phyloP scores from a whole-genome alignment of 495 filamentous ascomycete genomes.

The Rostrohypoxylon terebratum region DNA sequence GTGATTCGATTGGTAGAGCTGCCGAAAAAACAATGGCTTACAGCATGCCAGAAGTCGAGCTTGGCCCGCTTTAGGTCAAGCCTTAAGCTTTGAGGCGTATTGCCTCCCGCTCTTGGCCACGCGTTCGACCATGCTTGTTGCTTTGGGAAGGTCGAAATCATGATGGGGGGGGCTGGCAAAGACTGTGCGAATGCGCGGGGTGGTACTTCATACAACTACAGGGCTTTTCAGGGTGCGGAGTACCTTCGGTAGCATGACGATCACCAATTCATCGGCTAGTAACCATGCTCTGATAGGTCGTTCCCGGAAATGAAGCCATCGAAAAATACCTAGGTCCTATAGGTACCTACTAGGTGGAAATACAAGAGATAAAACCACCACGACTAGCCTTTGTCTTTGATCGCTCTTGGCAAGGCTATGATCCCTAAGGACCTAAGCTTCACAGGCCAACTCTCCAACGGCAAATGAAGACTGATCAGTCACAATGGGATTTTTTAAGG shows the following conservation, averaged over 20 bases:
- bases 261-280: constrained; percentile 13
- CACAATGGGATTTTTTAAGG: constrained; percentile 36
- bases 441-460: not conserved
- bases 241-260: constrained; percentile 23
- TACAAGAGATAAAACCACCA: constrained; percentile 35
- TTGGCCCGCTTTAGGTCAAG: constrained; percentile 15
- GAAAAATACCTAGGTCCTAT: constrained; percentile 5
- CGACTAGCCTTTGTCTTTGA: constrained; percentile 1
- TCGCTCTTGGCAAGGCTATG: constrained; percentile 7
- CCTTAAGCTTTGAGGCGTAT: constrained; percentile 6
- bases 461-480: not conserved
- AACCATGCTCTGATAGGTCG: constrained; percentile 27
- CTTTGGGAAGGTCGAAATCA: constrained; percentile 41
- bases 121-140: constrained; percentile 19
- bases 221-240: not conserved
- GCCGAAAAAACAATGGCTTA: constrained; percentile 28
- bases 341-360: constrained; percentile 6
- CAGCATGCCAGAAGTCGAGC: constrained; percentile 20
- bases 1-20: constrained; percentile 17
- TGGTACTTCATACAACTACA: too few relatives aligned
- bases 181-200: constrained; percentile 26
- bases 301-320: constrained; percentile 14
- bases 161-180: not conserved
- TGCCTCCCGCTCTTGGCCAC: constrained; percentile 15
- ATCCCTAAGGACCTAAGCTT: not conserved